phyloP scores from a whole-genome alignment of 768 basidiomycete genomes.

The Pleurotus giganteus region DNA sequence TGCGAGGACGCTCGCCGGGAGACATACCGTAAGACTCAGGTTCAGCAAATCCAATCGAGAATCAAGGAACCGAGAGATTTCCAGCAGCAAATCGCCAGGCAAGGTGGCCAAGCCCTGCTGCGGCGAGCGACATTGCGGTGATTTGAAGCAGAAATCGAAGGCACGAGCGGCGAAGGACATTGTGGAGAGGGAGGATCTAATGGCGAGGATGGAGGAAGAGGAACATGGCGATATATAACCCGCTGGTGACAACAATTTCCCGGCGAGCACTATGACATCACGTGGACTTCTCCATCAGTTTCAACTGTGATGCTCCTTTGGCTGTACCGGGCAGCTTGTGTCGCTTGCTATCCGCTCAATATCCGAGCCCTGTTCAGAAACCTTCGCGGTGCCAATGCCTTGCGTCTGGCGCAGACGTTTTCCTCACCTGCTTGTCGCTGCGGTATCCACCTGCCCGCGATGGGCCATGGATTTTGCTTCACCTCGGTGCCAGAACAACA shows the following conservation, averaged over 20 bases:
- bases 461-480: too few relatives aligned
- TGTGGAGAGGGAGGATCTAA: background rate
- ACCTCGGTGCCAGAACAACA: too few relatives aligned
- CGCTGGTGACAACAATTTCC: background rate
- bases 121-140: background rate
- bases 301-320: background rate
- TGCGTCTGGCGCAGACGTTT: too few relatives aligned
- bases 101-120: conserved; percentile 15
- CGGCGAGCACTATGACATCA: background rate
- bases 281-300: background rate
- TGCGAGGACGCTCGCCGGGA: background rate
- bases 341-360: background rate
- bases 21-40: conserved; percentile 58
- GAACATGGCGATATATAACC: background rate
- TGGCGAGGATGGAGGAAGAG: background rate
- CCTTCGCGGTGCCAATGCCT: background rate
- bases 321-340: background rate
- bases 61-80: conserved; percentile 56
- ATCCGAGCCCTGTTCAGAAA: background rate
- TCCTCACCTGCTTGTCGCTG: too few relatives aligned
- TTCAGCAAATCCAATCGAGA: conserved; percentile 54
- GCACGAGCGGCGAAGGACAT: background rate
- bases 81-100: conserved; percentile 66
- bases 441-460: too few relatives aligned
- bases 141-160: background rate